A percentile compares a stretch with the other conserved stretches of the same genome.
Evolutionary conservation across 148 eudicot genomes (phyloP).

Genomic region (Fagopyrum tataricum): DNA sequence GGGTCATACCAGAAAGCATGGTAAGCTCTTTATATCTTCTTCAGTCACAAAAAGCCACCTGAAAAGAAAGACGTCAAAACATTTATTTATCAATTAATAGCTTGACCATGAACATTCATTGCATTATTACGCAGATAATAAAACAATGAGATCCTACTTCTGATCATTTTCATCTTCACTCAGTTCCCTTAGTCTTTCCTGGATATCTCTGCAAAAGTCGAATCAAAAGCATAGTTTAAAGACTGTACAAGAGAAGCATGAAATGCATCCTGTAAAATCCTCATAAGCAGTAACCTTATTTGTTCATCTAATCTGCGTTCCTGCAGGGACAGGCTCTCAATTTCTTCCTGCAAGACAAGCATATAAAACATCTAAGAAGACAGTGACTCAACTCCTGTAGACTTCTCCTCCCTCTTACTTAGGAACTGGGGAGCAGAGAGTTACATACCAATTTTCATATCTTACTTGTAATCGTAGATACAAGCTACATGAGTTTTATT

Average conservation of each 20-base stretch:
- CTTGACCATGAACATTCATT: neutral
- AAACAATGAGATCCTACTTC: slow-evolving; percentile 35
- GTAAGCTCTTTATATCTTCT: slow-evolving; percentile 81
- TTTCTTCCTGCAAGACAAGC: slow-evolving; percentile 59
- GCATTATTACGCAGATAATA: neutral
- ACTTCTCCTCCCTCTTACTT: neutral
- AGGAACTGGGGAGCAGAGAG: neutral
- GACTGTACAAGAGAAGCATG: neutral
- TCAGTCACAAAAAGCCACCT: slow-evolving; percentile 98
- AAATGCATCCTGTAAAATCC: slow-evolving; percentile 11
- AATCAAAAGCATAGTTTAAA: neutral
- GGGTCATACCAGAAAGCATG: slow-evolving; percentile 77
- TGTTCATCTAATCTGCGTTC: slow-evolving; percentile 77
- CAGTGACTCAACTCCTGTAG: neutral
- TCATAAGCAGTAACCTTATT: slow-evolving; percentile 51
- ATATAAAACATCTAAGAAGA: neutral
- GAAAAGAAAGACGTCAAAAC: neutral
- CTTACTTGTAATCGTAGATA: neutral
- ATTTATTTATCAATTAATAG: neutral
- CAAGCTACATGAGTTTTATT: too few relatives aligned
- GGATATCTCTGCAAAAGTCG: slow-evolving; percentile 68
- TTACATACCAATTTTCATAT: neutral
- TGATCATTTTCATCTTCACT: slow-evolving; percentile 88
- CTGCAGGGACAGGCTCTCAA: slow-evolving; percentile 66
- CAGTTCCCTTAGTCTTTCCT: slow-evolving; percentile 71